A percentile compares a stretch with the other conserved stretches of the same genome.
phyloP scores from a whole-genome alignment of 257 asterid species.

The Solanum microdontum region DNA sequence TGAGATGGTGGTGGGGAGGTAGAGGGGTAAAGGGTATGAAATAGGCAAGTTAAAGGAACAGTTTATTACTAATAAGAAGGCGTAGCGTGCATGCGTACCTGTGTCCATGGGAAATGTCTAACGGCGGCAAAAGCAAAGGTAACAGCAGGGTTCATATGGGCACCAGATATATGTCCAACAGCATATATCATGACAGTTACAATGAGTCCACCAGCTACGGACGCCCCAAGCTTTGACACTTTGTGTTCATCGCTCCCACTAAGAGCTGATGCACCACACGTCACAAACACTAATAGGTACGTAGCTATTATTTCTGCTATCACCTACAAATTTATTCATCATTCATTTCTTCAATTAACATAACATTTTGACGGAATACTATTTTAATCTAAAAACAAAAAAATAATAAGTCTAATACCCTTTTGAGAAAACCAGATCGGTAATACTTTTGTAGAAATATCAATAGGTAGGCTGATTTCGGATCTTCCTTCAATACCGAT shows the following conservation, averaged over 20 bases:
- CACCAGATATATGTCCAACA: conserved; percentile 89
- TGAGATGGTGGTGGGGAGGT: too few relatives aligned
- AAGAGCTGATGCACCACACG: conserved; percentile 72
- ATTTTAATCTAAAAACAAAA: neutral
- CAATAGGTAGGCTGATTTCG: neutral
- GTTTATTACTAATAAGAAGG: too few relatives aligned
- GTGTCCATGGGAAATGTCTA: conserved; percentile 76
- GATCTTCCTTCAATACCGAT: conserved; percentile 4
- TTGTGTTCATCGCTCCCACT: conserved; percentile 40
- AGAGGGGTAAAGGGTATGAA: too few relatives aligned
- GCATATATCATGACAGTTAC: conserved; percentile 87
- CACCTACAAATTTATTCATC: conserved; percentile 23
- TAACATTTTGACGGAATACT: neutral
- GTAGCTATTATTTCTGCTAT: conserved; percentile 61
- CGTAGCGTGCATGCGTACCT: conserved; percentile 16
- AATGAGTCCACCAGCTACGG: conserved; percentile 77
- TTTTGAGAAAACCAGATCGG: conserved; percentile 32
- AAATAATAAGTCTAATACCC: conserved; percentile 8
- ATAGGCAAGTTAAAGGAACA: too few relatives aligned
- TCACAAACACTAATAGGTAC: conserved; percentile 61
- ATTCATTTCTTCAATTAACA: neutral
- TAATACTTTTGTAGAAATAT: conserved; percentile 17
- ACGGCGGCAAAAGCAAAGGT: conserved; percentile 73
- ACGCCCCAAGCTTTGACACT: conserved; percentile 66
- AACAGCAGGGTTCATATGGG: conserved; percentile 93